A percentile compares a stretch with the other conserved stretches of the same genome.
Evolutionary conservation across 1,284 basidiomycete genomes (phyloP).

Genomic region (Austroboletus olivaceoglutinosus): DNA sequence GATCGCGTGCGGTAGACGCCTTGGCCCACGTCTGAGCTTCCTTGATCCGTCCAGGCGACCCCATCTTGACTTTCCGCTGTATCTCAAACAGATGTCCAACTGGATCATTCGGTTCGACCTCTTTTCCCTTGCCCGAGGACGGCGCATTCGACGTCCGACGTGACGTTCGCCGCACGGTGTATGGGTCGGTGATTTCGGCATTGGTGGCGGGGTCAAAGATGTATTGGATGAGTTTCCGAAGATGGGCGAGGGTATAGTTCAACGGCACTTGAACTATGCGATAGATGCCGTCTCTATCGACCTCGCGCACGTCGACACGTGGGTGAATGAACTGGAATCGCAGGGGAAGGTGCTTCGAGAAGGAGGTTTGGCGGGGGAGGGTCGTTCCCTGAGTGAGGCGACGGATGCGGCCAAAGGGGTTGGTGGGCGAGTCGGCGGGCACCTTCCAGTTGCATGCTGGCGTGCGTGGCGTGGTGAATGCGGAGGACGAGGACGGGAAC

Average conservation of each 20-base stretch:
- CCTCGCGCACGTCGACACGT: slow-evolving; percentile 18
- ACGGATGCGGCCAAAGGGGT: slow-evolving; percentile 51
- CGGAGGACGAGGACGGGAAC: slow-evolving; percentile 24
- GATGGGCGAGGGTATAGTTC: slow-evolving; percentile 65
- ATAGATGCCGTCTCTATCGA: slow-evolving; percentile 47
- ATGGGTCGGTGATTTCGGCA: slow-evolving; percentile 19
- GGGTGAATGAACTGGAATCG: slow-evolving; percentile 58
- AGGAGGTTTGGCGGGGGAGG: slow-evolving; percentile 47
- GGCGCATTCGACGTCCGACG: slow-evolving; percentile 1
- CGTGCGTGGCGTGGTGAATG: slow-evolving; percentile 26
- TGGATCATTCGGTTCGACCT: slow-evolving; percentile 8
- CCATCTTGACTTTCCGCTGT: slow-evolving; percentile 44
- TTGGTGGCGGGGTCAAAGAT: slow-evolving; percentile 46
- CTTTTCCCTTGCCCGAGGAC: slow-evolving; percentile 21
- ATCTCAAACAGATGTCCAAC: slow-evolving; percentile 60
- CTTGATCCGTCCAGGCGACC: slow-evolving; percentile 54
- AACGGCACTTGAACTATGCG: slow-evolving; percentile 67
- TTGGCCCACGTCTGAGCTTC: slow-evolving; percentile 47
- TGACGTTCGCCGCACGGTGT: slow-evolving; percentile 14
- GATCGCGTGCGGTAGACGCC: slow-evolving; percentile 57
- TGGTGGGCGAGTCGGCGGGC: slow-evolving; percentile 53
- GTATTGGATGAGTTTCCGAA: slow-evolving; percentile 61
- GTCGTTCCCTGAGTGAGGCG: slow-evolving; percentile 33
- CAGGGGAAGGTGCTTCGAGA: slow-evolving; percentile 58
- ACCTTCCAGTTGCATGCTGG: slow-evolving; percentile 26